These are phyloP conservation scores for Solanum piurae DNA, from an alignment of 257 asterid genomes.

Conservation along the genomic window DNA sequence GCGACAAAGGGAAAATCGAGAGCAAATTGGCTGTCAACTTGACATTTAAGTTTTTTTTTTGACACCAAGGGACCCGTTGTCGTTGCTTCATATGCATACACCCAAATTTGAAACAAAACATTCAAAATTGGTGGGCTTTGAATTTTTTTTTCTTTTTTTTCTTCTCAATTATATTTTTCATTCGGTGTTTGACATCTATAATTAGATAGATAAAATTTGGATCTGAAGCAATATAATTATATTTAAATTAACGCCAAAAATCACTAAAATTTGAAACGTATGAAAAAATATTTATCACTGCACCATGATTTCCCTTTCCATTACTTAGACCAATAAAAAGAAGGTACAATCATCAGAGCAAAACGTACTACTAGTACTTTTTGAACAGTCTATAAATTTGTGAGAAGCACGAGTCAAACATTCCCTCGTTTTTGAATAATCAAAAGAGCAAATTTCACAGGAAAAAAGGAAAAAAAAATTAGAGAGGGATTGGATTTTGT, in stretches of 20 bases:
- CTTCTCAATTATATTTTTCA: too few species aligned
- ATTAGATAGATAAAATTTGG: too few species aligned
- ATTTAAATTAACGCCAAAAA: fast-evolving
- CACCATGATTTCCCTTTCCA: not conserved
- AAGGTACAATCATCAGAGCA: not conserved
- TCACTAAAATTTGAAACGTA: too few species aligned
- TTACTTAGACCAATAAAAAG: not conserved
- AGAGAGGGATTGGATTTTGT: not conserved
- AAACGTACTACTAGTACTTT: not conserved
- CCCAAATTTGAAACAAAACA: not conserved
- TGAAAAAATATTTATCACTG: fast-evolving
- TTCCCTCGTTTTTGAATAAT: not conserved
- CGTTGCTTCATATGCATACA: not conserved
- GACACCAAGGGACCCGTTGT: not conserved
- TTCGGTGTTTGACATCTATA: too few species aligned
- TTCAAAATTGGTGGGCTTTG: not conserved
- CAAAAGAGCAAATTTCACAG: not conserved
- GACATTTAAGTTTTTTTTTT: not conserved
- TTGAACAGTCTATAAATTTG: not conserved
- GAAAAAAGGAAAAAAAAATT: not conserved
- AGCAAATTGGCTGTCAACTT: not conserved
- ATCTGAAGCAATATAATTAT: not conserved
- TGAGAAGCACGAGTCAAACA: not conserved
- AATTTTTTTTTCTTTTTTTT: not conserved
- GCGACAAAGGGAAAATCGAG: not conserved